These are phyloP conservation scores for Linderniella brevidens DNA, from an alignment of 257 asterid genomes.

Conservation along the genomic window DNA sequence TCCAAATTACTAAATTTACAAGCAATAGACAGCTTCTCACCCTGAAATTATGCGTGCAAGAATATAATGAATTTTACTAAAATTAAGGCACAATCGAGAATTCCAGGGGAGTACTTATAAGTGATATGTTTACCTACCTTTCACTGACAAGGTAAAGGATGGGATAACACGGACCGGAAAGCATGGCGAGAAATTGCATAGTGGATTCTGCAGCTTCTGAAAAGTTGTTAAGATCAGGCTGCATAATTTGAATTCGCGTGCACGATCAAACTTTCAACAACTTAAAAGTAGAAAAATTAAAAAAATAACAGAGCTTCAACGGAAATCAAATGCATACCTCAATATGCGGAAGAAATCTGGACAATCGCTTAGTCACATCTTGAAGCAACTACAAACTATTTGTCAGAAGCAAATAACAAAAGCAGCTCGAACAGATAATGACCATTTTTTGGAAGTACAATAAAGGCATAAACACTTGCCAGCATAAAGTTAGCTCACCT, in stretches of 20 bases:
- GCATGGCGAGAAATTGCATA: conserved; percentile 80
- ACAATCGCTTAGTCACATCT: conserved; percentile 30
- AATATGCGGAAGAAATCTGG: conserved; percentile 79
- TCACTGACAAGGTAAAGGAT: conserved; percentile 69
- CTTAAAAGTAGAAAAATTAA: neutral
- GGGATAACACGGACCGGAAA: conserved; percentile 86
- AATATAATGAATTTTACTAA: too few species aligned
- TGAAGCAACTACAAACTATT: conserved; percentile 64
- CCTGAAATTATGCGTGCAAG: too few species aligned
- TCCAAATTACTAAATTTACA: too few species aligned
- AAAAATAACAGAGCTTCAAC: conserved; percentile 10
- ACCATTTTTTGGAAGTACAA: neutral
- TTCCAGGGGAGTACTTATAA: neutral
- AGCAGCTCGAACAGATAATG: neutral
- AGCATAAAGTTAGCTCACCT: conserved; percentile 26
- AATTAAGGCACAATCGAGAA: too few species aligned
- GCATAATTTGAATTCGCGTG: conserved; percentile 17
- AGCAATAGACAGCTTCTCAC: too few species aligned
- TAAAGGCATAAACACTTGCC: neutral
- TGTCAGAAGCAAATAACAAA: conserved; percentile 16
- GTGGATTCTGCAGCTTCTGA: conserved; percentile 75
- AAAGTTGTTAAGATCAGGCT: conserved; percentile 80
- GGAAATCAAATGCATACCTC: conserved; percentile 41
- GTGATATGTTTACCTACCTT: conserved; percentile 42
- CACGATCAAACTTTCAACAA: neutral